Percentiles rank a stretch among this genome's conserved stretches.
These are phyloP conservation scores for Tephrocybe sp. DNA, from an alignment of 768 basidiomycete genomes.

Conservation along the genomic window DNA sequence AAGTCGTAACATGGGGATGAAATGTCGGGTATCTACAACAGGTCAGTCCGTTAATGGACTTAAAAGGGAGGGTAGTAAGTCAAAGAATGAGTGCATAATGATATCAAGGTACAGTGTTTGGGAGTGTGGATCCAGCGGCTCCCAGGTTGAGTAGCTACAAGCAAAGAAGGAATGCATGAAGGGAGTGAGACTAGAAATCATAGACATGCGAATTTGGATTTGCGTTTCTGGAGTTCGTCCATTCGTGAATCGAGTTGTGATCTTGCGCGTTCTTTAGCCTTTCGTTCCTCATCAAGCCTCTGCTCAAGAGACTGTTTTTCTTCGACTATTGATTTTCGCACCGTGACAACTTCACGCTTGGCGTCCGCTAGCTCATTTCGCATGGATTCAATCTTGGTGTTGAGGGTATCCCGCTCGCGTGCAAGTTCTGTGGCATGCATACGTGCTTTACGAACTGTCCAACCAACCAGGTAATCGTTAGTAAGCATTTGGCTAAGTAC, in stretches of 20 bases:
- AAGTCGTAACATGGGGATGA: conserved; percentile 30
- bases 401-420: conserved; percentile 78
- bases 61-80: conserved; percentile 26
- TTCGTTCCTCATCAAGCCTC: conserved; percentile 81
- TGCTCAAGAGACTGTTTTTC: conserved; percentile 87
- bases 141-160: conserved; percentile 13
- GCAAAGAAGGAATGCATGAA: conserved; percentile 9
- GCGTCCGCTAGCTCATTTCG: conserved; percentile 74
- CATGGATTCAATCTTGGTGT: conserved; percentile 59
- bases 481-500: neutral
- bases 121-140: conserved; percentile 18
- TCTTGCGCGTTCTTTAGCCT: conserved; percentile 84
- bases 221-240: conserved; percentile 81
- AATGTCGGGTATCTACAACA: conserved; percentile 44
- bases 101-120: conserved; percentile 23
- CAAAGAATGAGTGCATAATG: conserved; percentile 19
- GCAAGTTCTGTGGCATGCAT: conserved; percentile 91
- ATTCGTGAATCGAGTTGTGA: conserved; percentile 85
- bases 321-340: conserved; percentile 78
- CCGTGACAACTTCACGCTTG: conserved; percentile 74
- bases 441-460: conserved; percentile 83
- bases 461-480: conserved; percentile 2
- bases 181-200: conserved; percentile 33
- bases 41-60: conserved; percentile 28
- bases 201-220: conserved; percentile 91